Base-by-base conservation (phyloP, 169 alveolate genomes). In the Eimeria necatrix region DNA sequence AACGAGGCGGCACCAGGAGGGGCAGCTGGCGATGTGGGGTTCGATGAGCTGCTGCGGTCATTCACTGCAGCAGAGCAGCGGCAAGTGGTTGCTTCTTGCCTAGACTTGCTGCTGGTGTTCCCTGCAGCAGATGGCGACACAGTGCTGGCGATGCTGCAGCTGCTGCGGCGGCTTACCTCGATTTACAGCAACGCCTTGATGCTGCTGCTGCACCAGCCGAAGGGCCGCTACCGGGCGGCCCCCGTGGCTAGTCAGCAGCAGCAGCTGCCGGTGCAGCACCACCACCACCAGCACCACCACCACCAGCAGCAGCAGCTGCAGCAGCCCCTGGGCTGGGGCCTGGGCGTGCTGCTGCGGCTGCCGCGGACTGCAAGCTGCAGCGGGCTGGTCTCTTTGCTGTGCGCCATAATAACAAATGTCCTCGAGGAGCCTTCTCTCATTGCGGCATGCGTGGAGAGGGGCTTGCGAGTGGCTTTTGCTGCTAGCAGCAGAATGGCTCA, bases 291-390 rank as follows among this genome's bases (percentile, higher is more conserved):
- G 32, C 87, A 26, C 22, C 87, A 76, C 59, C 61, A 48, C 59
- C 87, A 76, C 12, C 59, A 12, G 80, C 59, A 48, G 61, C 59
- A 48, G 76, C 76, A 84, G 3, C 92, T 20, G 92, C 84, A 86
- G 93, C 93, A 86, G 93, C 78, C 86, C 22, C 16, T 53, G 56
- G 95, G 93, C 41, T 87, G 95, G 73, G 93, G 95, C 51, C 49
- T 92, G 18, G 95, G 95, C 32, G 84, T 92, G 53, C 61, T 92
- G 61, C 93, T 92, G 85, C 81, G 93, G 46, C 46, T 61, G 61
- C 93, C 95, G 5, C 3, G 95, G 64, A 92, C 95, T 7, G 84
- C 80, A 7, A 61, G 88, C 32, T 81, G 92, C 87, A 92, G 56
- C 78, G 95, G 95, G 7, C 20, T 83, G 73, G 60, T 92, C 20